These are phyloP conservation scores for Bryopsis sp. DNA, from an alignment of 139 green algal genomes.

Conservation along the genomic window DNA sequence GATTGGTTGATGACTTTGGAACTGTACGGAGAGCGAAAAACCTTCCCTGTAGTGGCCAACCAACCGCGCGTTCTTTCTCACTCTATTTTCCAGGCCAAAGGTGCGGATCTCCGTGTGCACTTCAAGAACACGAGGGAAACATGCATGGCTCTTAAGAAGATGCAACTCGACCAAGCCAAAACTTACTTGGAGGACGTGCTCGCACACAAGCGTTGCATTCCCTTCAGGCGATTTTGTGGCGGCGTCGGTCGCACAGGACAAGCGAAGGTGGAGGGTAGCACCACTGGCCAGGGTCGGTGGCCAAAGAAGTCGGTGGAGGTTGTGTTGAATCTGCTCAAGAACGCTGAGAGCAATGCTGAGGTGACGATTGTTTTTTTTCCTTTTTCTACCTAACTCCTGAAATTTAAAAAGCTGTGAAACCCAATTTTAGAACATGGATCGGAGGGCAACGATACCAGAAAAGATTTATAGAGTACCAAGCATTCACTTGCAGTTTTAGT, in stretches of 20 bases:
- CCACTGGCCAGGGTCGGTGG: slow-evolving; percentile 90
- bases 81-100: slow-evolving; percentile 74
- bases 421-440: too few relatives aligned
- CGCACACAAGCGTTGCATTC: slow-evolving; percentile 82
- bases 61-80: neutral
- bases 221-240: slow-evolving; percentile 93
- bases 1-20: too few relatives aligned
- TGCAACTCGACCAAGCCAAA: slow-evolving; percentile 89
- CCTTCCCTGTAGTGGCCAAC: neutral
- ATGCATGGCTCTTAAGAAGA: slow-evolving; percentile 69
- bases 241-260: slow-evolving; percentile 70
- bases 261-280: slow-evolving; percentile 70
- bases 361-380: slow-evolving; percentile 30
- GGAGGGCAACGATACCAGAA: too few relatives aligned
- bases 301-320: slow-evolving; percentile 91
- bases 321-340: slow-evolving; percentile 94
- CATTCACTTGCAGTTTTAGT: too few relatives aligned
- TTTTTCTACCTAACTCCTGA: neutral
- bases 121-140: slow-evolving; percentile 98
- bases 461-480: too few relatives aligned
- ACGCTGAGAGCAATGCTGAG: slow-evolving; percentile 97
- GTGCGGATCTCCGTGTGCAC: slow-evolving; percentile 85
- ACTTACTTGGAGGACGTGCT: slow-evolving; percentile 92
- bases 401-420: too few relatives aligned
- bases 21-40: too few relatives aligned